phyloP scores from a whole-genome alignment of 345 rosid species.

The Salix dunnii region DNA sequence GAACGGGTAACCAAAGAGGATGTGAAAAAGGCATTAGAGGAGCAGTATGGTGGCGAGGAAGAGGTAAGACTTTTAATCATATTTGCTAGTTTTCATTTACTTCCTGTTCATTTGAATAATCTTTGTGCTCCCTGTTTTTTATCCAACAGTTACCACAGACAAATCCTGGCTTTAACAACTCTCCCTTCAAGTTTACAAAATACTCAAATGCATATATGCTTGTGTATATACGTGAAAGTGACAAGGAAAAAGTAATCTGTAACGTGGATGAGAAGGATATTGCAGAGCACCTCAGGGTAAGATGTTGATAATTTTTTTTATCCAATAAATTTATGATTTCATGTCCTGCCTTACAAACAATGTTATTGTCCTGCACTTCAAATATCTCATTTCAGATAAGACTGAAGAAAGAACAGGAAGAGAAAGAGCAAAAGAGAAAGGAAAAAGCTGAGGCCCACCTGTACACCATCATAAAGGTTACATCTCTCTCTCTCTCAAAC shows the following conservation, averaged over 20 bases:
- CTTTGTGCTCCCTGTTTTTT: not conserved
- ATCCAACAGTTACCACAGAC: slow-evolving; percentile 72
- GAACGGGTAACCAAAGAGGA: slow-evolving; percentile 98
- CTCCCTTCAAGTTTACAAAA: slow-evolving; percentile 86
- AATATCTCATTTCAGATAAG: slow-evolving; percentile 49
- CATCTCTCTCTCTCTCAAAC: not conserved
- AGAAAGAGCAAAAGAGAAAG: slow-evolving; percentile 82
- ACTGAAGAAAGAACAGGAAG: slow-evolving; percentile 93
- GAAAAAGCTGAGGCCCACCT: slow-evolving; percentile 95
- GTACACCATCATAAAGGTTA: slow-evolving; percentile 86
- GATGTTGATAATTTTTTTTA: slow-evolving; percentile 17
- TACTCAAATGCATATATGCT: slow-evolving; percentile 99
- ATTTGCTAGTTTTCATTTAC: not conserved
- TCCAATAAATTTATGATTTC: not conserved
- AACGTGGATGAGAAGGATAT: slow-evolving; percentile 97
- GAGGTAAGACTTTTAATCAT: slow-evolving; percentile 48
- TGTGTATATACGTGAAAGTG: slow-evolving; percentile 95
- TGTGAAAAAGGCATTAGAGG: slow-evolving; percentile 81
- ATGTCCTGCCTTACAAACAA: not conserved
- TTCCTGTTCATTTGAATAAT: not conserved
- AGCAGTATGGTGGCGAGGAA: slow-evolving; percentile 99
- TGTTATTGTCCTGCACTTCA: not conserved
- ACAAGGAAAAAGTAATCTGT: slow-evolving; percentile 91
- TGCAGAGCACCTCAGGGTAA: slow-evolving; percentile 93
- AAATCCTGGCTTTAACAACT: slow-evolving; percentile 92